Base-by-base conservation (phyloP, 495 filamentous ascomycete species). In the Penicillium daleae region DNA sequence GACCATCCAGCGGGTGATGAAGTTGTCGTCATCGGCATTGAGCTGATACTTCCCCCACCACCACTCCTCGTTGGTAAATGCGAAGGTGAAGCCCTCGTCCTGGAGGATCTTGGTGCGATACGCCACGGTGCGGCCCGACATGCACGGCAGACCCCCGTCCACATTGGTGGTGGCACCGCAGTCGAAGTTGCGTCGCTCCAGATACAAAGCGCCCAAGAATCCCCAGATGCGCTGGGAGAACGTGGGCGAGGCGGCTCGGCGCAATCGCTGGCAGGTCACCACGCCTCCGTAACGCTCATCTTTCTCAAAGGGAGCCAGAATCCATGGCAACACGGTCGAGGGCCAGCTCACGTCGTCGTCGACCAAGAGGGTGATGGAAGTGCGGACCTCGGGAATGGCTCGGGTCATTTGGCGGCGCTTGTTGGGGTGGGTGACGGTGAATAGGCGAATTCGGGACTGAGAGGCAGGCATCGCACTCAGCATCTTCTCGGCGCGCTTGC, bases 341-440 rank as follows among this genome's bases (percentile, higher is more conserved):
- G 91, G 92, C 90, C 92, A 94, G 63, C 85, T 88, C 55, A 96
- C 92, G 71, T 96, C 92, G 76, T 95, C 92, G 71, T 96, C 92
- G 26, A 90, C 90, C 71, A 96, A 89, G 53, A 96, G 77, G 13
- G 89, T 93, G 65, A 95, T 89, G 13, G 83, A 71, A 0, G 91
- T 93, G 52, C 71, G 75, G 32, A 95, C 90, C 61, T 90, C 84
- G 22, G 91, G 90, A 51, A 96, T 89, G 2, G 90, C 91, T 60
- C 86, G 82, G 60, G 89, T 90, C 75, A 96, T 91, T 74, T 96
- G 92, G 32, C 88, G 86, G 17, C 92, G 86, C 75, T 96, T 96
- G 75, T 96, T 95, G 15, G 87, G 88, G 65, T 87, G 83, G 7
- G 76, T 77, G 51, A 85, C 78, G 35, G 81, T 82, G 63, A 82